Evolutionary conservation across 2,329 filamentous ascomycete species (phyloP), one percentile per base, ranked within the genome.

Genomic region (Aschersonia sp.): DNA sequence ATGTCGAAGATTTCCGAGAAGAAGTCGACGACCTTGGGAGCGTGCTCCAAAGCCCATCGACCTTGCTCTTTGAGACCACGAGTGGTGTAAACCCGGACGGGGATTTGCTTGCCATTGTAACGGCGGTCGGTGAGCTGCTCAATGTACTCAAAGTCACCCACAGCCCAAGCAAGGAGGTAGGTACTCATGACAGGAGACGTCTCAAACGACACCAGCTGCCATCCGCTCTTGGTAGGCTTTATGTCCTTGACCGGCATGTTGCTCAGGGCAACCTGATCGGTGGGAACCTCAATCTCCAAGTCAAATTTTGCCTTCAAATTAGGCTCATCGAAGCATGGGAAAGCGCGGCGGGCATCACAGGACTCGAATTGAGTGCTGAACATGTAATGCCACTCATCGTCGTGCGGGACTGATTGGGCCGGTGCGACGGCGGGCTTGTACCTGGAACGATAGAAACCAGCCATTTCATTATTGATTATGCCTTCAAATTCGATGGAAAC

Each of bases 291-390:
- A 53, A 98, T 84, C 59, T 89, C 77, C 51, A 98, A 85, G 64
- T 96, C 89, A 60, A 96, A 97, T 2, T 89, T 91, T 9, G 92
- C 88, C 70, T 98, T 98, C 54, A 97, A 76, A 59, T 94, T 95
- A 42, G 92, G 92, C 70, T 98, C 92, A 61, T 98, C 92, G 60
- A 97, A 97, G 70, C 92, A 98, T 45, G 92, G 92, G 68, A 98
- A 96, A 6, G 92, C 91, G 55, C 89, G 78, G 54, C 92, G 84
- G 52, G 92, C 92, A 67, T 98, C 92, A 60, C 89, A 95, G 44
- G 89, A 84, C 72, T 98, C 92, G 61, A 98, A 98, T 64, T 98
- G 92, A 45, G 92, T 98, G 71, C 87, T 94, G 65, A 95, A 73
- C 85, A 91, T 89, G 61, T 77, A 77, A 63, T 80, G 77, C 61